A percentile compares a stretch with the other conserved stretches of the same genome.
Conservation (phyloP, 495 filamentous ascomycete species). For the Penicillium lagena region DNA sequence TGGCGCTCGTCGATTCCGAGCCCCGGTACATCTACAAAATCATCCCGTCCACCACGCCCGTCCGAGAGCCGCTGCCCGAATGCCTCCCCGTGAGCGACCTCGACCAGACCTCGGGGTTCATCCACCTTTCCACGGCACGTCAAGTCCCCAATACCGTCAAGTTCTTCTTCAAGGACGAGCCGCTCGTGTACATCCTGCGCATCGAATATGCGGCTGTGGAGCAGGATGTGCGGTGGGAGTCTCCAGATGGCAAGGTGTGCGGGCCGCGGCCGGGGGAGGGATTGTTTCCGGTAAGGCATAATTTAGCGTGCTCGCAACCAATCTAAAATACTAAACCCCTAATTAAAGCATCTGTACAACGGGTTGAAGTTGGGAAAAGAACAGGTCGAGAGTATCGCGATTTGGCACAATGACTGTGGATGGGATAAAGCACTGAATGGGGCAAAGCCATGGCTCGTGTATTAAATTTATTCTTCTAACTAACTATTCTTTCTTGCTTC, state of each 20-base stretch:
- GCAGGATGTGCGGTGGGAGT: slow-evolving; percentile 33
- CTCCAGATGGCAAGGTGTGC: slow-evolving; percentile 33
- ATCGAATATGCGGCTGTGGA: slow-evolving; percentile 59
- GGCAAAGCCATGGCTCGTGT: slow-evolving; percentile 35
- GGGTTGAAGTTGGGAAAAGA: slow-evolving; percentile 36
- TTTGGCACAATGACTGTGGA: slow-evolving; percentile 40
- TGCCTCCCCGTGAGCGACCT: slow-evolving; percentile 36
- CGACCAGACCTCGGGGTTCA: slow-evolving; percentile 31
- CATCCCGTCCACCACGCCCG: slow-evolving; percentile 31
- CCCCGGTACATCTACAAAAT: slow-evolving; percentile 40
- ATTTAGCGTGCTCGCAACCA: background rate
- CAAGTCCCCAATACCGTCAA: slow-evolving; percentile 45
- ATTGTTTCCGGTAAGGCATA: slow-evolving; percentile 35
- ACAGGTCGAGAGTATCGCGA: slow-evolving; percentile 36
- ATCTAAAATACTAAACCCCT: too few relatives aligned
- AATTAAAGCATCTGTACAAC: slow-evolving; percentile 37
- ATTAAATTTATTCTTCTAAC: slow-evolving; percentile 7
- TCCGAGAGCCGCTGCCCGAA: slow-evolving; percentile 37
- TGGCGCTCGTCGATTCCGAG: slow-evolving; percentile 17
- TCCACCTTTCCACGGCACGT: slow-evolving; percentile 35
- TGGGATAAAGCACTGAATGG: slow-evolving; percentile 36
- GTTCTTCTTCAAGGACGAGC: slow-evolving; percentile 66
- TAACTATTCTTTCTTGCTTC: background rate
- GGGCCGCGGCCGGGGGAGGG: slow-evolving; percentile 36
- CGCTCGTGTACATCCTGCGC: slow-evolving; percentile 70